phyloP scores from a whole-genome alignment of 768 basidiomycete species.

The Tricholoma hemisulphureum region DNA sequence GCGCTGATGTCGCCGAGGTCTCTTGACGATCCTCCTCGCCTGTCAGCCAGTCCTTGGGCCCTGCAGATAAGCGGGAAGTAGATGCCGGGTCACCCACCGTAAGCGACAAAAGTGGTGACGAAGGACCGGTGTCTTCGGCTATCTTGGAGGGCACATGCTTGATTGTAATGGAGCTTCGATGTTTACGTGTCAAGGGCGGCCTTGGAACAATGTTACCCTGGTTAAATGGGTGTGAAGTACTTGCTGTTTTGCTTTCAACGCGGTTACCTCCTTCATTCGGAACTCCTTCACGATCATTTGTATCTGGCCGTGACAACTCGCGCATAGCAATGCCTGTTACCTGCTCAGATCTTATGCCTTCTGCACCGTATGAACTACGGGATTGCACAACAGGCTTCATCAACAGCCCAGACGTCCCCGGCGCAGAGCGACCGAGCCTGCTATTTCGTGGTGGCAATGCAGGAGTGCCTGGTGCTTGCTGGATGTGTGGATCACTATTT shows the following conservation, averaged over 20 bases:
- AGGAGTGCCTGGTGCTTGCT: conserved; percentile 12
- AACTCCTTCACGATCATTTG: conserved; percentile 1
- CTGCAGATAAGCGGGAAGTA: not conserved
- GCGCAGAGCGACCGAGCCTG: not conserved
- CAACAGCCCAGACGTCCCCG: conserved; percentile 8
- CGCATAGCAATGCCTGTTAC: conserved; percentile 55
- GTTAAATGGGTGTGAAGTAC: not conserved
- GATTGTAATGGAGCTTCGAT: conserved; percentile 46
- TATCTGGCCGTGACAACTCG: conserved; percentile 26
- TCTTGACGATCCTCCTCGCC: conserved; percentile 52
- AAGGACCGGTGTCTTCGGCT: not conserved
- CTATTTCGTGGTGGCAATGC: conserved; percentile 9
- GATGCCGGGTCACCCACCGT: not conserved
- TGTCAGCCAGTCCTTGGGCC: conserved; percentile 67
- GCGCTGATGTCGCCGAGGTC: conserved; percentile 14
- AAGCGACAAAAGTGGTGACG: not conserved
- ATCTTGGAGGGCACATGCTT: conserved; percentile 30
- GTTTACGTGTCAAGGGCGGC: conserved; percentile 50
- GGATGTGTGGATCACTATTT: conserved; percentile 1
- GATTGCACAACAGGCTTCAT: conserved; percentile 22
- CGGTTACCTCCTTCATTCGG: not conserved
- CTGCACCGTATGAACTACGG: conserved; percentile 24
- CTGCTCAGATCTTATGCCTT: conserved; percentile 55
- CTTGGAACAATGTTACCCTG: conserved; percentile 20
- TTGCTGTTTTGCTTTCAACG: conserved; percentile 3